Evolutionary conservation across 108 stramenopile species (phyloP), one percentile per base, ranked within the genome.

Genomic region (Schizochytrium sp.): DNA sequence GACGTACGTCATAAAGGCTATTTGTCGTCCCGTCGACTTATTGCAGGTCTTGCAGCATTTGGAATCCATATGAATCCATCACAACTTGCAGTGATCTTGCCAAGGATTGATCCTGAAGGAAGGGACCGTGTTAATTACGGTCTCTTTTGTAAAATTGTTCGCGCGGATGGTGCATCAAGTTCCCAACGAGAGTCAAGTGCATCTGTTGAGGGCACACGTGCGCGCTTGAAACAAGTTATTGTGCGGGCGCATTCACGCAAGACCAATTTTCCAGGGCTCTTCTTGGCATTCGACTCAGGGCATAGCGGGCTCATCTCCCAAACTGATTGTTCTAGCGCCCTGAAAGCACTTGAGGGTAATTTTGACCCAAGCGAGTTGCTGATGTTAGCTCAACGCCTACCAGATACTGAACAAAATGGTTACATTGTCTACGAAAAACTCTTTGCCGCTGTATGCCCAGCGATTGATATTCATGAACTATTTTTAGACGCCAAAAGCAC

Each of bases 81-180:
- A 50, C 73, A 83, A 38, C 73, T 83, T 19, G 73, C 73, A 7
- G 73, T 53, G 50, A 28, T 83, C 49, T n/a, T 83, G 28, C 73
- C 73, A 0, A 17, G 73, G 4, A 19, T 83, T 4, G 73, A 83
- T 19, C 73, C 73, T n/a, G 73, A 83, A 19, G 73, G 73, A 4
- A 7, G 12, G 15, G 73, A 83, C 19, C 73, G 73, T 17, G 50
- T 46, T 19, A 50, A 83, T 50, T 83, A 83, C 19, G 13, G 46
- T 53, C 50, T 83, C 0, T 83, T 83, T 19, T 83, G 73, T 50
- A 83, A 83, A 53, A 47, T 83, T 19, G 73, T 83, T 13, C 73
- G 73, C 28, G 46, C 73, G 7, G 73, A 83, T n/a, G 19, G 28
- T 19, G 17, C 40, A 5, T 83, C 50, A 7, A 53, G 49, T 19